Evolutionary conservation across 140 eudicot genomes (phyloP).

Genomic region (Ambrosia hybrid): DNA sequence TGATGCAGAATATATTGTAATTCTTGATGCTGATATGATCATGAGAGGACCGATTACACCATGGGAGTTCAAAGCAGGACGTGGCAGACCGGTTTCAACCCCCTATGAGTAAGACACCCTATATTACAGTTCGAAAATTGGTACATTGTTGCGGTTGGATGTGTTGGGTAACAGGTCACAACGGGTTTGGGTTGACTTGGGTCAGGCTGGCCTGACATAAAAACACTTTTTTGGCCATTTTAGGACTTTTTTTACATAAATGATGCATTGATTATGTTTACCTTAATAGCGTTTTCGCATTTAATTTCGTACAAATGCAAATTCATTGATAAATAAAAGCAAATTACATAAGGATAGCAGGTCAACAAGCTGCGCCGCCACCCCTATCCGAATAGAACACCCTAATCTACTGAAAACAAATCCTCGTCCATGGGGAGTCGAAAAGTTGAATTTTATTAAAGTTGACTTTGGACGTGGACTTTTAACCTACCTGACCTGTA

Average conservation of each 20-base stretch:
- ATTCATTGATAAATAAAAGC: too few species aligned
- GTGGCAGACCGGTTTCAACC: slow-evolving; percentile 85
- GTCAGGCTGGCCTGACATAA: not conserved
- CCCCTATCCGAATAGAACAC: too few species aligned
- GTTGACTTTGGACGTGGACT: not conserved
- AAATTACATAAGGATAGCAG: too few species aligned
- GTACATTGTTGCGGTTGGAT: not conserved
- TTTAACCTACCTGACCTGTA: not conserved
- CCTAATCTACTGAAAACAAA: too few species aligned
- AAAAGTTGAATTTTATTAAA: not conserved
- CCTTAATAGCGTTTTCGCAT: not conserved
- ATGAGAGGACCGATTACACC: slow-evolving; percentile 97
- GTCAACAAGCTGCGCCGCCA: too few species aligned
- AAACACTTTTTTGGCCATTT: not conserved
- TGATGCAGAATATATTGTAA: slow-evolving; percentile 87
- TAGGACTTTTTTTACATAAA: not conserved
- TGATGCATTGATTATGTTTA: not conserved
- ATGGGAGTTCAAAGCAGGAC: slow-evolving; percentile 90
- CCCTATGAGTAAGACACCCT: slow-evolving; percentile 80
- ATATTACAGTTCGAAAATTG: not conserved
- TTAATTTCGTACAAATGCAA: not conserved
- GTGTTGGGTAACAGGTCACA: not conserved
- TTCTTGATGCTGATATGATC: slow-evolving; percentile 95
- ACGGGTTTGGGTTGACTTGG: not conserved
- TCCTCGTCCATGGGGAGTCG: too few species aligned